Base-by-base conservation (phyloP, 2,329 filamentous ascomycete species). In the Pseudomassariella vexata region DNA sequence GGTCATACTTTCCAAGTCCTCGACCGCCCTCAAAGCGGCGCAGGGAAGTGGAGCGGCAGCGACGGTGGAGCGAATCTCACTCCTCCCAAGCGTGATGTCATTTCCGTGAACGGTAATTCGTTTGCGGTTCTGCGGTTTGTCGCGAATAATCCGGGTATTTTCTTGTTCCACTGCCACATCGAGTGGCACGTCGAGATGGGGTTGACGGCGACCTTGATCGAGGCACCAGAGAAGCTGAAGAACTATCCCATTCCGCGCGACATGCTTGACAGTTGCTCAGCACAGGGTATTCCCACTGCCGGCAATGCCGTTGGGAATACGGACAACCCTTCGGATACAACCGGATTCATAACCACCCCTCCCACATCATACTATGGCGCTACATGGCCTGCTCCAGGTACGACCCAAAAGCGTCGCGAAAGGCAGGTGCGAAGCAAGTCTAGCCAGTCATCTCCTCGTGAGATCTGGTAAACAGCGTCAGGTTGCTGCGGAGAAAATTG, bases 301-400 rank as follows among this genome's bases (percentile, higher is more conserved):
- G 82, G 82, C 1, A 86, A 87, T 45, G 82, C 82, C 0, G 82
- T 75, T 0, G 82, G 76, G 2, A 47, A 53, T 28, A 33, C 36
- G 10, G 33, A 42, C 5, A 49, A 48, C 45, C 38, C 40, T 14
- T 38, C 39, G 12, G 30, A 56, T n/a, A 48, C 42, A 4, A 36
- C 46, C 2, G 50, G 52, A 3, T 52, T 53, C 31, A 25, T 48
- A 15, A 56, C 52, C 2, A 41, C 46, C 5, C 50, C 52, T 11
- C 48, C 51, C 18, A 51, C 49, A 2, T 29, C 23, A 2, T 38
- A 38, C 20, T 27, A 22, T 12, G 36, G 36, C 11, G 22, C 27
- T 9, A 14, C 11, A 15, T 35, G 22, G 12, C 33, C 33, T 15
- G 12, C n/a, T 14, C 31, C 31, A 14, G n/a, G n/a, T n/a, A n/a